Conservation (phyloP, 805 yeast genomes). For the Candida michaelii region DNA sequence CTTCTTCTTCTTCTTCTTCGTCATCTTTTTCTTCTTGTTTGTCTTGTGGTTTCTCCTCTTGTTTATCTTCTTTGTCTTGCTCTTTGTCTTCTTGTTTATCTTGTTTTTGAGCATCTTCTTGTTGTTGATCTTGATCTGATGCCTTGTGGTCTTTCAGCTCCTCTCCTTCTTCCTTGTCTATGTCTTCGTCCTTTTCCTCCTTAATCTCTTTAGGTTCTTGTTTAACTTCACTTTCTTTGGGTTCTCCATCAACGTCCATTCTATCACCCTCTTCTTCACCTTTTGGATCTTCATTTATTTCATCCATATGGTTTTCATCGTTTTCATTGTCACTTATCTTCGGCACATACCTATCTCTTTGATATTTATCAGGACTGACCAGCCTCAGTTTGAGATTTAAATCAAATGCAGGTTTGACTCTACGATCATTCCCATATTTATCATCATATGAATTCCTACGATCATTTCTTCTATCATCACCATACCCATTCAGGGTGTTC, state of each 20-base stretch:
- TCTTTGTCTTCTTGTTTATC: not conserved
- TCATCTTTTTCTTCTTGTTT: conserved; percentile 1
- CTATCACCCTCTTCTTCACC: conserved; percentile 7
- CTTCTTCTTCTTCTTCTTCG: conserved; percentile 6
- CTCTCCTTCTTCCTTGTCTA: not conserved
- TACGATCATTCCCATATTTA: conserved; percentile 7
- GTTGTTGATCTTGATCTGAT: too few species aligned
- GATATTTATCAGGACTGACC: conserved; percentile 9
- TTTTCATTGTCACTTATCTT: conserved; percentile 7
- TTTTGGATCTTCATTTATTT: conserved; percentile 9
- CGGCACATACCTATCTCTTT: conserved; percentile 7
- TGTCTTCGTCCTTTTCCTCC: not conserved
- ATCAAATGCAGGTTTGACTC: conserved; percentile 16
- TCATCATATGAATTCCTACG: conserved; percentile 10
- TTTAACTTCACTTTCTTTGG: not conserved
- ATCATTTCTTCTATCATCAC: conserved; percentile 8
- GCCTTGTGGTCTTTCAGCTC: too few species aligned
- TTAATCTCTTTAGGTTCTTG: not conserved
- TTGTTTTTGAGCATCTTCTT: not conserved
- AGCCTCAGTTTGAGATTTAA: conserved; percentile 11
- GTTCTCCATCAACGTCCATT: conserved; percentile 8
- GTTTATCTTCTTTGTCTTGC: not conserved
- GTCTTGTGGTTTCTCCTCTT: not conserved
- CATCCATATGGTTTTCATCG: not conserved
- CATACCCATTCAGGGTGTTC: not conserved